Base-by-base conservation (phyloP, 2,329 filamentous ascomycete genomes). In the Aspergillus intermedius region DNA sequence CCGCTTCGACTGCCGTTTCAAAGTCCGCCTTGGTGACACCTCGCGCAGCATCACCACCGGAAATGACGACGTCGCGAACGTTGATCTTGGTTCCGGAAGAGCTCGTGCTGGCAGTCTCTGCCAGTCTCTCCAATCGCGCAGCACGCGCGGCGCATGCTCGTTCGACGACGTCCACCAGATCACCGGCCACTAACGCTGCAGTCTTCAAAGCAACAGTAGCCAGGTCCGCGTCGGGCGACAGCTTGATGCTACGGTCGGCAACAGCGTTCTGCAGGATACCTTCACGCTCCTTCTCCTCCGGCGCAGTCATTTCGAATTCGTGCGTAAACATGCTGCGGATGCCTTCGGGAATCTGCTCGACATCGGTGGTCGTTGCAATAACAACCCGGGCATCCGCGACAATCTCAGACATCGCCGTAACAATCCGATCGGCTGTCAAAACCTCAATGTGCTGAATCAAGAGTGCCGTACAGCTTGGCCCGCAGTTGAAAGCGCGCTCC, bases 81-180 rank as follows among this genome's bases (percentile, higher is more conserved):
- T 82, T 89, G 10, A 91, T 73, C 9, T 56, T 52, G 1, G 55
- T 51, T 7, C 52, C 58, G 1, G 61, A 46, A 2, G 50, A 50
- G 8, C 63, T 54, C 32, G 65, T 61, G 52, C 60, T 64, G 5
- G 67, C 56, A 23, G 54, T 47, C 39, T 64, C 61, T 0, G 88
- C 86, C 7, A 97, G 75, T 17, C 77, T 73, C 65, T 95, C 86
- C 1, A 98, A 76, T 3, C 93, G 86, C 35, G 82, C 78, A 40
- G 80, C 80, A 53, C 87, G 83, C 5, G 89, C 89, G 9, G 91
- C 83, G 1, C 88, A 75, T 1, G 93, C 93, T 42, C 93, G 82
- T 61, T 96, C 91, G 28, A 96, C 88, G 0, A 98, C 91, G 63
- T 98, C 93, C 1, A 95, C 86, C 8, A 98, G 74, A 64, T 98